Conservation (phyloP, 192 early-diverging fungal species). For the Backusella australiensis region DNA sequence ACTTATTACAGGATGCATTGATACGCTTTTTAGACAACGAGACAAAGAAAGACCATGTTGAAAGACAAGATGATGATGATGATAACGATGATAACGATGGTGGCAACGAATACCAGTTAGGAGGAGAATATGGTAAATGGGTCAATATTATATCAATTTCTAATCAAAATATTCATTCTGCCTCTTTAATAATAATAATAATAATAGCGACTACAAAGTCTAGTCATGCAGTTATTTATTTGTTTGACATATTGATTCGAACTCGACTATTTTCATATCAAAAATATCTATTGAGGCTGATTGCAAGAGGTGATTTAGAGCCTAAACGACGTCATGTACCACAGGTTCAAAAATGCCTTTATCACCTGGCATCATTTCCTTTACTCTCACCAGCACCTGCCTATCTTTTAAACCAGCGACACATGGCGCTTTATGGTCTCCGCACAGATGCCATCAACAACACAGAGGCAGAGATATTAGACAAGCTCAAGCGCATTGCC, state of each 20-base stretch:
- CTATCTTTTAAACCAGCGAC: conserved; percentile 49
- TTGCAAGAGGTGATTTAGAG: conserved; percentile 53
- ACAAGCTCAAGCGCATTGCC: conserved; percentile 18
- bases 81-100: background rate
- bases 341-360: conserved; percentile 41
- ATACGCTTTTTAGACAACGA: conserved; percentile 48
- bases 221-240: conserved; percentile 27
- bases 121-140: conserved; percentile 3
- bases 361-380: conserved; percentile 47
- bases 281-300: conserved; percentile 53
- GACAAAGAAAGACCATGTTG: background rate
- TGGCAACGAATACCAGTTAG: background rate
- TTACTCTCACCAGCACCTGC: conserved; percentile 30
- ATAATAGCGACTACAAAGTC: background rate
- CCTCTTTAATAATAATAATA: too few species aligned
- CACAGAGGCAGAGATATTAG: conserved; percentile 12
- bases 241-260: conserved; percentile 55
- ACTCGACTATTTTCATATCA: conserved; percentile 57
- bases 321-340: conserved; percentile 29
- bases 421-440: conserved; percentile 31
- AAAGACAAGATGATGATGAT: conserved; percentile 8
- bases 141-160: background rate
- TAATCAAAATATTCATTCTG: background rate
- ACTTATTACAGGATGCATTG: conserved; percentile 44
- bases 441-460: conserved; percentile 6